phyloP scores from a whole-genome alignment of 1,139 yeast genomes.

The Sugiyamaella neomexicana region DNA sequence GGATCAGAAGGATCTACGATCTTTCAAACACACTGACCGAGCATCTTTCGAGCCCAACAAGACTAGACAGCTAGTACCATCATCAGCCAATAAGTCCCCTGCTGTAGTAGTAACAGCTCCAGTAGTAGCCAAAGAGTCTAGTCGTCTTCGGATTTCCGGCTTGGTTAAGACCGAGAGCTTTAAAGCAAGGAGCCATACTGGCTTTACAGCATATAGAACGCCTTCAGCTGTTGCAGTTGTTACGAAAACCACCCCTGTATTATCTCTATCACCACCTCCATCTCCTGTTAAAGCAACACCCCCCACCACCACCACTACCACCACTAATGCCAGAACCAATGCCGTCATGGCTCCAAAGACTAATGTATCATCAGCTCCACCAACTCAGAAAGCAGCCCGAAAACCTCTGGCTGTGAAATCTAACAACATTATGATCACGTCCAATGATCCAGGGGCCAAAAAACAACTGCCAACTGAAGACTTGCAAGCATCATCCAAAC shows the following conservation, averaged over 20 bases:
- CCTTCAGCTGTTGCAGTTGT: constrained; percentile 15
- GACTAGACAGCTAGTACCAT: constrained; percentile 3
- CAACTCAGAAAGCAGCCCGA: constrained; percentile 12
- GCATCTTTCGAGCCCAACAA: not conserved
- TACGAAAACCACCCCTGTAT: constrained; percentile 12
- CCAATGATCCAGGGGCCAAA: constrained; percentile 5
- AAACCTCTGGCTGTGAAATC: constrained; percentile 24
- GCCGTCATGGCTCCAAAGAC: not conserved
- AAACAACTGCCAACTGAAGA: constrained; percentile 3
- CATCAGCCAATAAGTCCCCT: not conserved
- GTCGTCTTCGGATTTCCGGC: constrained; percentile 34
- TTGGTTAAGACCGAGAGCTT: constrained; percentile 35
- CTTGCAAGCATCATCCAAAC: not conserved
- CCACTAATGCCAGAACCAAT: constrained; percentile 4
- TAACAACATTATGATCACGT: constrained; percentile 15
- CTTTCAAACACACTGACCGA: not conserved
- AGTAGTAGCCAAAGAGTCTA: constrained; percentile 19
- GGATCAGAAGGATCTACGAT: not conserved
- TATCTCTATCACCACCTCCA: constrained; percentile 13
- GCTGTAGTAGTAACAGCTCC: not conserved
- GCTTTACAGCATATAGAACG: constrained; percentile 24
- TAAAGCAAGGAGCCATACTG: constrained; percentile 23
- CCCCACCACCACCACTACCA: constrained; percentile 1
- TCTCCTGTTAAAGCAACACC: constrained; percentile 9
- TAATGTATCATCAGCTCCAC: not conserved